Evolutionary conservation across 495 filamentous ascomycete genomes (phyloP).

Genomic region (Aspergillus conjunctus): DNA sequence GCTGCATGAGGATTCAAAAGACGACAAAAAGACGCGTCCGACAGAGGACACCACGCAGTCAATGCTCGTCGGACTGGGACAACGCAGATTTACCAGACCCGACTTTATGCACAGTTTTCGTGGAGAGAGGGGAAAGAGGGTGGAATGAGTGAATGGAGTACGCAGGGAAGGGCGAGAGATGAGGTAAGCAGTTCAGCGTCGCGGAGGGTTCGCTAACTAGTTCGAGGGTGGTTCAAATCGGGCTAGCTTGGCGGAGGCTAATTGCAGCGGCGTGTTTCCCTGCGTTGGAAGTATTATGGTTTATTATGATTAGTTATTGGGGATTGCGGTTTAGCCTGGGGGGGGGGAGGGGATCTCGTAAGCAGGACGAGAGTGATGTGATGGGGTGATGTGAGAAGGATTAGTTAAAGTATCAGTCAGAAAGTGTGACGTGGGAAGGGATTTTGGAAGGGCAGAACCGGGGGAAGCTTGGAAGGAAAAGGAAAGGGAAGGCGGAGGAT

Average conservation of each 20-base stretch:
- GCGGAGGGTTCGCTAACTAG: not conserved
- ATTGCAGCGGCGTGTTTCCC: too few relatives aligned
- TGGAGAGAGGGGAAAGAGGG: conserved; percentile 19
- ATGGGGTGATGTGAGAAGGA: conserved; percentile 13
- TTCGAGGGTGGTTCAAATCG: not conserved
- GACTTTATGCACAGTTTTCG: conserved; percentile 14
- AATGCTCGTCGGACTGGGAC: conserved; percentile 20
- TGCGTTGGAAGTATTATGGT: conserved; percentile 11
- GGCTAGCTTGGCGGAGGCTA: not conserved
- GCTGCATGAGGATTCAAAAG: conserved; percentile 48
- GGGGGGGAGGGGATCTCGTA: conserved; percentile 33
- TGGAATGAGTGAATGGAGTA: conserved; percentile 24
- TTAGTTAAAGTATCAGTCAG: conserved; percentile 30
- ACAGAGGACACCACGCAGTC: conserved; percentile 16
- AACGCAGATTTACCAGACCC: conserved; percentile 1
- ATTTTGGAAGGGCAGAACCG: not conserved
- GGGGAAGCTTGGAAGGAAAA: not conserved
- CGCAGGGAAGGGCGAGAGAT: conserved; percentile 30
- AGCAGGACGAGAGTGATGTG: conserved; percentile 21
- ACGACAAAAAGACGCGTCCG: conserved; percentile 27
- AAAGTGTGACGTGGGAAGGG: conserved; percentile 21
- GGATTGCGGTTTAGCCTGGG: conserved; percentile 6
- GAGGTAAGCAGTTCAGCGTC: conserved; percentile 43
- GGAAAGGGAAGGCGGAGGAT: not conserved
- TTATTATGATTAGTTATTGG: conserved; percentile 22